A percentile compares a stretch with the other conserved stretches of the same genome.
These are phyloP conservation scores for Sphagnum contortum DNA, from an alignment of 225 moss, liverwort and hornwort genomes.

Conservation along the genomic window DNA sequence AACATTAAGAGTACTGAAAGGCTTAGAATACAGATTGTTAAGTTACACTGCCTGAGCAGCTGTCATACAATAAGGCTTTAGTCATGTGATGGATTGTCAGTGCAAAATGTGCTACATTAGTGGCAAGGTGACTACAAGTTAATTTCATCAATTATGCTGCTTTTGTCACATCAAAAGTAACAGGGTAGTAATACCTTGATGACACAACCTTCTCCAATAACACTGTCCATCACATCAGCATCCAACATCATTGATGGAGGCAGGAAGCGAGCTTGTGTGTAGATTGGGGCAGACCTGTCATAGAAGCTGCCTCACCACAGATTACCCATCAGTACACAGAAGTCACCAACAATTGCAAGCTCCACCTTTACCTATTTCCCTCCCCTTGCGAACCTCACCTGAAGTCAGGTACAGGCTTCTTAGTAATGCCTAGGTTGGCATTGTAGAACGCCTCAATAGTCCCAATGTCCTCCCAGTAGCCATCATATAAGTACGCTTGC, in stretches of 20 bases:
- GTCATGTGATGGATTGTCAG: too few species aligned
- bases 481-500: conserved; percentile 96
- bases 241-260: conserved; percentile 96
- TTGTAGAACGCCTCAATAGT: conserved; percentile 99
- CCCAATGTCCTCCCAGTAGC: conserved; percentile 99
- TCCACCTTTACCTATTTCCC: neutral
- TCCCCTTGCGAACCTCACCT: conserved; percentile 19
- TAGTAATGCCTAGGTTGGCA: conserved; percentile 91
- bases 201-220: conserved; percentile 95
- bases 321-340: neutral
- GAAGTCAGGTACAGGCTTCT: conserved; percentile 93
- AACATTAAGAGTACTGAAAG: too few species aligned
- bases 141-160: too few species aligned
- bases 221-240: conserved; percentile 91
- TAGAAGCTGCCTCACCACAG: conserved; percentile 52
- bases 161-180: too few species aligned
- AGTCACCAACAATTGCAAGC: neutral
- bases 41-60: too few species aligned
- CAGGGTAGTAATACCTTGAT: conserved; percentile 36
- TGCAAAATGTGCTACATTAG: too few species aligned
- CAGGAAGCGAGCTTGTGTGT: conserved; percentile 95
- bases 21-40: too few species aligned
- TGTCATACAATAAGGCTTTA: too few species aligned
- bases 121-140: too few species aligned
- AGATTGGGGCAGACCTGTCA: conserved; percentile 88